Evolutionary conservation across 345 rosid species (phyloP), one percentile per base, ranked within the genome.

Genomic region (Pistacia vera): DNA sequence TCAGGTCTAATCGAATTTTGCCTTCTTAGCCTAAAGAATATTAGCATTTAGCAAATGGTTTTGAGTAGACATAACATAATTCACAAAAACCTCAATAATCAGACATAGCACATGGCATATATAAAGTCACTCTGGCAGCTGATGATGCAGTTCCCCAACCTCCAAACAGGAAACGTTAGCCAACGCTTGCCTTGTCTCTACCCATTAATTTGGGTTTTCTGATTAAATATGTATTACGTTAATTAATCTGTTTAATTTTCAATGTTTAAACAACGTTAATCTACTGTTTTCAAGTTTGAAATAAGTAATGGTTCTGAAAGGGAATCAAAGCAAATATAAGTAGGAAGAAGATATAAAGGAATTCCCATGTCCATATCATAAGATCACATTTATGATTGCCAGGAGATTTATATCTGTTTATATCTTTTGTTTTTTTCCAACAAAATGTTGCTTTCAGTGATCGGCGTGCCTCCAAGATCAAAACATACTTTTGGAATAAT

Each of bases 81-180:
- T 7, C 6, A 41, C 10, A 41, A 41, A 41, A 41, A 41, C 46
- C 46, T 41, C 46, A 12, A 66, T 58, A n/a, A 66, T 4, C 30
- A 63, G 22, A 77, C 59, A 64, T 11, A 58, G 72, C 68, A 74
- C 81, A 70, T 83, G 85, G 25, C 25, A 65, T 51, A n/a, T 68
- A 57, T 9, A 55, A 9, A 8, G 66, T 77, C 70, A 54, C 60
- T 62, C 73, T 76, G 76, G 76, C 77, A 63, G 44, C 64, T 68
- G 78, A 73, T 72, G 63, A 55, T 63, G 76, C 6, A 69, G 78
- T 76, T 63, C 57, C 82, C 78, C 60, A 76, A 72, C 76, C 58
- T 60, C 71, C 76, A 63, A 71, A 46, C 82, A 56, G 41, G 54
- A 49, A 65, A 66, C 51, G 65, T 9, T 20, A 36, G 46, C 46